Evolutionary conservation across 345 rosid genomes (phyloP), one percentile per base, ranked within the genome.

Genomic region (Anastatica hierochuntica): DNA sequence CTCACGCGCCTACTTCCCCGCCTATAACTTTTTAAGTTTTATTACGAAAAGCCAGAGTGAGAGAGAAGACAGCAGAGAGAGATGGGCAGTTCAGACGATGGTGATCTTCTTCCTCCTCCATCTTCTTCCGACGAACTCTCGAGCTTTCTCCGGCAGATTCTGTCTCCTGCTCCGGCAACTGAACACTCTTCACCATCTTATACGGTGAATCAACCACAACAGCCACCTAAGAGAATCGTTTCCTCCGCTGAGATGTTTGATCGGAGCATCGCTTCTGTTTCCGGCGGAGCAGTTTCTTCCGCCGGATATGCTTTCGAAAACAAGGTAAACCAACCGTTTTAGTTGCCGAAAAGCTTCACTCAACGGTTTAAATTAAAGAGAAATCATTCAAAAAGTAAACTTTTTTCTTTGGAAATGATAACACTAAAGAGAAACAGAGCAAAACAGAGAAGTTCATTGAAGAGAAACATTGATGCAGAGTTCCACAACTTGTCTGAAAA

Each of bases 401-500:
- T n/a, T n/a, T n/a, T n/a, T n/a, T n/a, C n/a, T n/a, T n/a, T n/a
- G n/a, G n/a, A n/a, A 51, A 44, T 53, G 61, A 47, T 17, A 9
- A 53, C 29, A 31, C 16, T 17, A 16, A 47, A 64, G 69, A 64
- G 63, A 21, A 67, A 63, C 40, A 39, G 63, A 29, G 67, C 11
- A 14, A 73, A 46, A 49, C 63, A 77, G 4, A 71, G 69, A 62
- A 58, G 53, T 47, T 76, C 86, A 13, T 76, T 79, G 16, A 85
- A 82, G 75, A 59, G 89, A 39, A 79, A 72, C 77, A 76, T 81
- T 56, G 88, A 80, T 35, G 81, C 94, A 13, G 84, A 85, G 45
- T 76, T 82, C 21, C 89, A 85, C 73, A 85, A 82, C 58, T 51
- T 82, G 70, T 85, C 89, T 16, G 94, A 85, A 56, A 85, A 84